Percentiles rank a stretch among this genome's conserved stretches.
These are phyloP conservation scores for Corchorus capsularis DNA, from an alignment of 345 rosid genomes.

Conservation along the genomic window DNA sequence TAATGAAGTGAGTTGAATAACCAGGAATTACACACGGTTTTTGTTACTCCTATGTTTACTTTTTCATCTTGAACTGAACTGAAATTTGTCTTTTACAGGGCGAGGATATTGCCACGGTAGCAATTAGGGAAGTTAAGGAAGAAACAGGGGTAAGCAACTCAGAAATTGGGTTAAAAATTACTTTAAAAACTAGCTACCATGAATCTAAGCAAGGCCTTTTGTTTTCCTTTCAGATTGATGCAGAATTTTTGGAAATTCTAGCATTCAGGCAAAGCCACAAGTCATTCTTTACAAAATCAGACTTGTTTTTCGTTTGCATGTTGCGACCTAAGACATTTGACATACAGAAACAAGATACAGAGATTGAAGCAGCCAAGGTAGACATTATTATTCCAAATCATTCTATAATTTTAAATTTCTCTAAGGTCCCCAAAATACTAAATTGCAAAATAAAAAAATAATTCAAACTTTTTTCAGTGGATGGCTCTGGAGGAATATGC, in stretches of 20 bases:
- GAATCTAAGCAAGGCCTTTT: slow-evolving; percentile 12
- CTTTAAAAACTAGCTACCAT: neutral
- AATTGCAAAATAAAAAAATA: too few relatives aligned
- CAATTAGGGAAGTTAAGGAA: slow-evolving; percentile 81
- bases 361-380: slow-evolving; percentile 66
- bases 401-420: too few relatives aligned
- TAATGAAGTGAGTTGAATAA: slow-evolving; percentile 52
- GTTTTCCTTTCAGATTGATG: slow-evolving; percentile 47
- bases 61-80: slow-evolving; percentile 14
- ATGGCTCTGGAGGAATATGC: slow-evolving; percentile 68
- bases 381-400: too few relatives aligned
- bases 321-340: slow-evolving; percentile 44
- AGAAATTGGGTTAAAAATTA: neutral
- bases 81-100: slow-evolving; percentile 46
- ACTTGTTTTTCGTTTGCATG: slow-evolving; percentile 59
- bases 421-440: too few relatives aligned
- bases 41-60: neutral
- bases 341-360: slow-evolving; percentile 57
- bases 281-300: slow-evolving; percentile 56
- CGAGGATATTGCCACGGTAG: slow-evolving; percentile 67
- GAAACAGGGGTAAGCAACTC: slow-evolving; percentile 85
- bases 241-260: slow-evolving; percentile 66
- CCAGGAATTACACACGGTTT: neutral
- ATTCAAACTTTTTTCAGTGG: slow-evolving; percentile 45
- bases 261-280: slow-evolving; percentile 76